Evolutionary conservation across 345 rosid genomes (phyloP).

Genomic region (Bruguiera gymnorhiza): DNA sequence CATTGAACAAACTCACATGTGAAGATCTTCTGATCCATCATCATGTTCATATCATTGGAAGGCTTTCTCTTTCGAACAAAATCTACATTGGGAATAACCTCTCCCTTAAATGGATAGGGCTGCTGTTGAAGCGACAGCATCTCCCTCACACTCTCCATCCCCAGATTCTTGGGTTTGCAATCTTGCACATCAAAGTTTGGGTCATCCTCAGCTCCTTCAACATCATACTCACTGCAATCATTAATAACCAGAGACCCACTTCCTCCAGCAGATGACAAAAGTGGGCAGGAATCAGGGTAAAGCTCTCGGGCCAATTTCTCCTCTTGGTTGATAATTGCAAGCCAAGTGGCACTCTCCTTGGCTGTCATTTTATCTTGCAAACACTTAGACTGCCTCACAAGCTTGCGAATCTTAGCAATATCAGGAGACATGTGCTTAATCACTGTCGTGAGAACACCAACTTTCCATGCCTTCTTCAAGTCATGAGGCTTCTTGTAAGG

Average conservation of each 20-base stretch:
- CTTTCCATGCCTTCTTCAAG: conserved; percentile 94
- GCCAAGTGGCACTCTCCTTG: conserved; percentile 89
- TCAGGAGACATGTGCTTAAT: conserved; percentile 86
- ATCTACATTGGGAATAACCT: conserved; percentile 38
- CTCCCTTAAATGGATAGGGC: conserved; percentile 54
- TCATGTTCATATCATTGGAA: conserved; percentile 37
- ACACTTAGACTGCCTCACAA: conserved; percentile 78
- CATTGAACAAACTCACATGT: conserved; percentile 69
- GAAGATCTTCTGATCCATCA: conserved; percentile 47
- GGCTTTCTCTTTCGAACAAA: conserved; percentile 66
- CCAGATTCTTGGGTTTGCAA: conserved; percentile 47
- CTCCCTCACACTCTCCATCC: conserved; percentile 37
- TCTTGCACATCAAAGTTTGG: conserved; percentile 57
- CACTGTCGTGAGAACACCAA: conserved; percentile 77
- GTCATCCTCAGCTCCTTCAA: conserved; percentile 64
- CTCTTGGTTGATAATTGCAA: conserved; percentile 74
- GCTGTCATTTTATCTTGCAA: conserved; percentile 96
- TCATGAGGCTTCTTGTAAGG: conserved; percentile 99
- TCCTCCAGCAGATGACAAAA: conserved; percentile 47
- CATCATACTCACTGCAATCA: conserved; percentile 73
- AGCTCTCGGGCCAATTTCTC: conserved; percentile 53
- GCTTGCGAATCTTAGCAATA: conserved; percentile 67
- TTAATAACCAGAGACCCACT: conserved; percentile 43
- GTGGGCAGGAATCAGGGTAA: conserved; percentile 57
- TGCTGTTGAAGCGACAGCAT: conserved; percentile 37